phyloP scores from a whole-genome alignment of 2,329 filamentous ascomycete species.

The Sclerotinia subarctica region DNA sequence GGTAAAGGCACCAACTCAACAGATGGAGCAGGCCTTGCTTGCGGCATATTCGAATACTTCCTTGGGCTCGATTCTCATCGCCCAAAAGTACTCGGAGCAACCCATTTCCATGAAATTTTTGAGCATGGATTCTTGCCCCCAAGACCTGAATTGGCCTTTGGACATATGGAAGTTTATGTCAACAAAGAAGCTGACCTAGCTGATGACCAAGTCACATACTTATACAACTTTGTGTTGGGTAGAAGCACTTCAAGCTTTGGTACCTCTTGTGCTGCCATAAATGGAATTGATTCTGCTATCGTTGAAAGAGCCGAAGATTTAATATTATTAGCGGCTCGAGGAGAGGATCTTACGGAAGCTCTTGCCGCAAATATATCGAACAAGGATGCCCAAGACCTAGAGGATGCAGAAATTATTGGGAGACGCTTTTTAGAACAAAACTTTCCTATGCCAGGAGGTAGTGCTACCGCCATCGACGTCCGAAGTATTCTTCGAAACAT shows the following conservation, averaged over 20 bases:
- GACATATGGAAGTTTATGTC: conserved; percentile 69
- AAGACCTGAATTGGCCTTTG: conserved; percentile 54
- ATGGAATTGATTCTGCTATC: conserved; percentile 71
- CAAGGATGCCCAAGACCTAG: conserved; percentile 63
- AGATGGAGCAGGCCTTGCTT: conserved; percentile 57
- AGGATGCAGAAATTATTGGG: conserved; percentile 61
- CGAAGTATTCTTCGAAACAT: conserved; percentile 35
- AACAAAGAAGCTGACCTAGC: conserved; percentile 49
- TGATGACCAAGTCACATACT: conserved; percentile 66
- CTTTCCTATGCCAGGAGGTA: conserved; percentile 29
- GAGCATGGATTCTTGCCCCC: conserved; percentile 56
- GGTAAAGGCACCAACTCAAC: conserved; percentile 60
- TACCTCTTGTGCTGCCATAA: conserved; percentile 78
- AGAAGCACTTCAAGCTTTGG: conserved; percentile 80
- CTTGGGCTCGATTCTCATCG: conserved; percentile 44
- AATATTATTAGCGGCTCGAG: conserved; percentile 61
- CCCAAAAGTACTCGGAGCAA: conserved; percentile 59
- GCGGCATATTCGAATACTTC: conserved; percentile 57
- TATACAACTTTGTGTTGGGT: conserved; percentile 68
- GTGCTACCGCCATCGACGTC: conserved; percentile 28
- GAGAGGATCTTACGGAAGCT: conserved; percentile 68
- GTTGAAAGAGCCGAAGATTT: conserved; percentile 75
- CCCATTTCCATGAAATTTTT: conserved; percentile 70
- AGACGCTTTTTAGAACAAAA: conserved; percentile 52
- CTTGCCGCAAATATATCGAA: conserved; percentile 66